Percentiles rank a stretch among this genome's conserved stretches.
phyloP scores from a whole-genome alignment of 345 rosid species.

The Eucalyptus pauciflora region DNA sequence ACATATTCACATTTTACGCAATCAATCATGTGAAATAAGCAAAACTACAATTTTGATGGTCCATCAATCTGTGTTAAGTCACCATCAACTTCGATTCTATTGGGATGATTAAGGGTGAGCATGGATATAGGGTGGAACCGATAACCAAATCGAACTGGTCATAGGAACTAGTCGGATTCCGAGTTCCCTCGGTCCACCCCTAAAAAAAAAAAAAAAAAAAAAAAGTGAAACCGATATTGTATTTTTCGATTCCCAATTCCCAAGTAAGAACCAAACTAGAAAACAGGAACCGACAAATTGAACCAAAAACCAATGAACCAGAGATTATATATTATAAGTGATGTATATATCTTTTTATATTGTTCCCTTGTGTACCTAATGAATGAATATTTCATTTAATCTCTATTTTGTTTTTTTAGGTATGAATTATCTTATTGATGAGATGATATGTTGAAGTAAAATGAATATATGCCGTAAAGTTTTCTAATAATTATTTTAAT shows the following conservation, averaged over 20 bases:
- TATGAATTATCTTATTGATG: neutral
- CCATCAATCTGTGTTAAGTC: neutral
- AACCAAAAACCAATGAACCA: fast-evolving
- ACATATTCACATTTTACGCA: neutral
- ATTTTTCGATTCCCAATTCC: neutral
- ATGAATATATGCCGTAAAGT: neutral
- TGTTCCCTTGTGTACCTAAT: neutral
- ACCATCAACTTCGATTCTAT: neutral
- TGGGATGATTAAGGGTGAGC: neutral
- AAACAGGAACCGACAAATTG: neutral
- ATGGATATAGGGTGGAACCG: no score
- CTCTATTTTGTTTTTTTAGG: no score
- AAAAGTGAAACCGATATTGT: fast-evolving
- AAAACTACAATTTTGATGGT: neutral
- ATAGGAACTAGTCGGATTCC: neutral
- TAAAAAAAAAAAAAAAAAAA: fast-evolving
- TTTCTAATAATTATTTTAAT: no score
- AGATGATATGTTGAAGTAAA: neutral
- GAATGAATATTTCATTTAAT: neutral
- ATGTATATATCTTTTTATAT: neutral
- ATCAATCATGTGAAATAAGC: neutral
- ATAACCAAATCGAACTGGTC: neutral
- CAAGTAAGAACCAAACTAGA: neutral
- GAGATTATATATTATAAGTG: no score
- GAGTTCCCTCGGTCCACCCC: fast-evolving